Evolutionary conservation across 129 eudicot species (phyloP).

Genomic region (Flaveria trinervia): DNA sequence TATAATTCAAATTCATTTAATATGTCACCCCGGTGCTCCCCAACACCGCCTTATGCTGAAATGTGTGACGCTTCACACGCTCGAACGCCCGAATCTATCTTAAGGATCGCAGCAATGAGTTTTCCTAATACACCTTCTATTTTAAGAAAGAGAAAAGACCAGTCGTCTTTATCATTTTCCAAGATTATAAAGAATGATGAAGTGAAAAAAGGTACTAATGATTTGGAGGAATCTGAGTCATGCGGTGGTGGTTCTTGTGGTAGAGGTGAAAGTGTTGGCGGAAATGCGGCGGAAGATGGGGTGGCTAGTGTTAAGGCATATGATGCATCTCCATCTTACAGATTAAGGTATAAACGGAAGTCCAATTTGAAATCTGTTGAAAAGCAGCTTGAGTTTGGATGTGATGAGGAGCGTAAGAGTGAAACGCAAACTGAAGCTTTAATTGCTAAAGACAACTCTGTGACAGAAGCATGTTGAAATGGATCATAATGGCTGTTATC

Average conservation of each 20-base stretch:
- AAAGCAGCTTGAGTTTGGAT: slow-evolving; percentile 80
- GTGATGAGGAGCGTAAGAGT: slow-evolving; percentile 41
- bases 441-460: slow-evolving; percentile 40
- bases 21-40: slow-evolving; percentile 41
- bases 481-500: slow-evolving; percentile 47
- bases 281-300: slow-evolving; percentile 19
- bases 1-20: slow-evolving; percentile 32
- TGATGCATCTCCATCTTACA: slow-evolving; percentile 83
- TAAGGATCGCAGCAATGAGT: slow-evolving; percentile 86
- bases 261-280: slow-evolving; percentile 28
- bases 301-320: slow-evolving; percentile 38
- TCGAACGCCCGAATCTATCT: slow-evolving; percentile 72
- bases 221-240: slow-evolving; percentile 37
- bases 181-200: slow-evolving; percentile 42
- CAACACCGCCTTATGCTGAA: slow-evolving; percentile 67
- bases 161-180: slow-evolving; percentile 24
- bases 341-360: slow-evolving; percentile 69
- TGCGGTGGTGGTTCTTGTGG: slow-evolving; percentile 31
- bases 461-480: slow-evolving; percentile 43
- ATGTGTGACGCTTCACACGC: slow-evolving; percentile 40
- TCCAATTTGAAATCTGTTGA: slow-evolving; percentile 64
- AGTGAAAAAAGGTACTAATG: slow-evolving; percentile 22
- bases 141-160: slow-evolving; percentile 68
- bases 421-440: slow-evolving; percentile 38
- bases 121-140: slow-evolving; percentile 91